A percentile compares a stretch with the other conserved stretches of the same genome.
These are phyloP conservation scores for Candida sp. DNA, from an alignment of 1,139 yeast genomes.

Conservation along the genomic window DNA sequence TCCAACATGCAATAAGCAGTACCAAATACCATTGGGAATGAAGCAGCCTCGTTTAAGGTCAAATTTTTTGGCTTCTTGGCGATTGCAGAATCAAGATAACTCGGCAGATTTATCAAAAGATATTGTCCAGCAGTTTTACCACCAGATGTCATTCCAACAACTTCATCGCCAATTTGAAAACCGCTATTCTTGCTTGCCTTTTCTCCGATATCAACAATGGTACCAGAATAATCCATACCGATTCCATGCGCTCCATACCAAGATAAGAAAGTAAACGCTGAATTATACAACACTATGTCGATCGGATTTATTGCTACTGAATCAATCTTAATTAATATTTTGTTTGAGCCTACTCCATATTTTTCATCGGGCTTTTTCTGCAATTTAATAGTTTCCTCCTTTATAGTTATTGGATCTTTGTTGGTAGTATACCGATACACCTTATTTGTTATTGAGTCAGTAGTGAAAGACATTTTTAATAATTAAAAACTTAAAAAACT, in stretches of 20 bases:
- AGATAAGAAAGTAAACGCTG: constrained; percentile 21
- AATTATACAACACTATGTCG: constrained; percentile 50
- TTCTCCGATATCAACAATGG: constrained; percentile 55
- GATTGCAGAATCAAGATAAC: constrained; percentile 34
- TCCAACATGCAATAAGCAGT: constrained; percentile 49
- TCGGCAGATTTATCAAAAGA: constrained; percentile 36
- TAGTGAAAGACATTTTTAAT: constrained; percentile 14
- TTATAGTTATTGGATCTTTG: constrained; percentile 10
- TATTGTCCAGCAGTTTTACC: constrained; percentile 38
- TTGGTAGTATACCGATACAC: constrained; percentile 15
- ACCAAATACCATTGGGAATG: constrained; percentile 55
- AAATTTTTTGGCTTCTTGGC: constrained; percentile 47
- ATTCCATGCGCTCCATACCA: constrained; percentile 31
- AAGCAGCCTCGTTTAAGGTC: constrained; percentile 52
- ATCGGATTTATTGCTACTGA: constrained; percentile 68
- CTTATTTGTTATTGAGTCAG: constrained; percentile 12
- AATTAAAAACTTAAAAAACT: too few species aligned
- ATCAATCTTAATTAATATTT: constrained; percentile 55
- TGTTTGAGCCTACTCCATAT: constrained; percentile 32
- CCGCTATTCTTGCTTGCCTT: constrained; percentile 8
- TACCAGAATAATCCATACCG: constrained; percentile 72
- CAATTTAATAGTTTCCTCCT: constrained; percentile 11
- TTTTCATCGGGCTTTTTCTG: constrained; percentile 20
- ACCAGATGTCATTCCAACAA: constrained; percentile 52
- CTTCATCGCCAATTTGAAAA: constrained; percentile 58